Base-by-base conservation (phyloP, 2,329 filamentous ascomycete species). In the Fonsecaea nubica region DNA sequence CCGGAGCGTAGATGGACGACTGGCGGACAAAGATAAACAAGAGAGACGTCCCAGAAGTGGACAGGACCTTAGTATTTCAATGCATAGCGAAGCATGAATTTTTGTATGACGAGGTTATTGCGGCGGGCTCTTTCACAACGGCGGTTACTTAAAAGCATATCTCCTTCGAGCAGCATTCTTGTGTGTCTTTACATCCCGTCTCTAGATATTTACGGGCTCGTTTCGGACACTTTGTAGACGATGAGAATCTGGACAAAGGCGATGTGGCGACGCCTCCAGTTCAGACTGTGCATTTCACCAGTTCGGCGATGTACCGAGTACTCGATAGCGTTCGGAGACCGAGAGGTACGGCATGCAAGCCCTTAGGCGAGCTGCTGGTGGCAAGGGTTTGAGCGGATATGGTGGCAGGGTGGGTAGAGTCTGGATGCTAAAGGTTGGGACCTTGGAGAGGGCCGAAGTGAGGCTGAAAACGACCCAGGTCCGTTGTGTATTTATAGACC, bases 401-500 rank as follows among this genome's bases (percentile, higher is more conserved):
- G 30, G 30, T 32, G 30, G 30, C 5, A 32, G 4, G 30, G 30
- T 32, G 30, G 30, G 30, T 32, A 32, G 30, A 32, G 30, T 32
- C 30, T 32, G 30, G 30, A 32, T 4, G 30, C 4, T 32, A 32
- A 32, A 32, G 3, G 30, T 32, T 4, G 30, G 30, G 5, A 32
- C 30, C 30, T 32, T 32, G 30, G 30, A 32, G 30, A 32, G 30
- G 30, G 30, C 30, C 30, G 30, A 32, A 32, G 30, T 32, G 30
- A 32, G 30, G 30, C 30, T 32, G 30, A 32, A 32, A 32, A 32
- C 6, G 30, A 32, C 30, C 30, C 30, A 5, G 30, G 30, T 32
- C 6, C 30, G 30, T 6, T 6, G 30, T 6, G 30, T 32, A 61
- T 61, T 61, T 61, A 53, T 61, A 50, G 58, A 61, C n/a, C n/a